Evolutionary conservation across 768 basidiomycete genomes (phyloP).

Genomic region (Amanita rubescens): DNA sequence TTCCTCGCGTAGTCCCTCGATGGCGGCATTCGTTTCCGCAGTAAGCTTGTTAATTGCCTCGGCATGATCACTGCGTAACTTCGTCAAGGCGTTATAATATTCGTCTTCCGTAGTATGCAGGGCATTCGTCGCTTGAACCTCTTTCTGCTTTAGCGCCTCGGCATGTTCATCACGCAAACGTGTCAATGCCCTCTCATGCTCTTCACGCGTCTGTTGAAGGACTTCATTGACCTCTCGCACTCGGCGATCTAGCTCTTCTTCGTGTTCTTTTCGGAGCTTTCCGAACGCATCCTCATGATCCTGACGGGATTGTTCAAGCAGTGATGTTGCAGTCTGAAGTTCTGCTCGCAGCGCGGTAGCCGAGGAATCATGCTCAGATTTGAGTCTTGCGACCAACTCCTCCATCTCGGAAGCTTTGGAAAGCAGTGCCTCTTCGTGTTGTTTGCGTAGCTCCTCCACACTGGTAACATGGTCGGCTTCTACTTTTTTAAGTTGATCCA

Average conservation of each 20-base stretch:
- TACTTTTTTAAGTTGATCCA: conserved; percentile 40
- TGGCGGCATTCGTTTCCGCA: conserved; percentile 47
- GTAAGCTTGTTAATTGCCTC: conserved; percentile 56
- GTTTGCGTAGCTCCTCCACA: conserved; percentile 41
- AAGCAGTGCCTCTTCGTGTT: conserved; percentile 38
- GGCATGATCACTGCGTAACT: conserved; percentile 66
- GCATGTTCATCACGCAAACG: conserved; percentile 48
- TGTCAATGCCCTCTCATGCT: conserved; percentile 45
- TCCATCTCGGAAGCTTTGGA: conserved; percentile 36
- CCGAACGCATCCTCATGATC: conserved; percentile 58
- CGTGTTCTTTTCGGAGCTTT: conserved; percentile 46
- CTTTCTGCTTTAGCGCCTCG: conserved; percentile 50
- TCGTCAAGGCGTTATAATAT: conserved; percentile 74
- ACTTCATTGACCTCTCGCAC: conserved; percentile 47
- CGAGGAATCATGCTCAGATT: conserved; percentile 40
- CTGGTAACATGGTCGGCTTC: conserved; percentile 43
- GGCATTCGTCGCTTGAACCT: conserved; percentile 46
- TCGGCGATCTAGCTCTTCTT: conserved; percentile 43
- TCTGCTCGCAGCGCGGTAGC: conserved; percentile 34
- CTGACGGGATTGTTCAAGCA: conserved; percentile 40
- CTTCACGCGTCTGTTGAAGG: conserved; percentile 40
- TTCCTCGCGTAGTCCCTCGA: conserved; percentile 72
- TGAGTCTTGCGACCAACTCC: conserved; percentile 38
- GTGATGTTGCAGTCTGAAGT: conserved; percentile 32
- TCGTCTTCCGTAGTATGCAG: conserved; percentile 71